These are phyloP conservation scores for Pichia sp. DNA, from an alignment of 1,139 yeast genomes.

Conservation along the genomic window DNA sequence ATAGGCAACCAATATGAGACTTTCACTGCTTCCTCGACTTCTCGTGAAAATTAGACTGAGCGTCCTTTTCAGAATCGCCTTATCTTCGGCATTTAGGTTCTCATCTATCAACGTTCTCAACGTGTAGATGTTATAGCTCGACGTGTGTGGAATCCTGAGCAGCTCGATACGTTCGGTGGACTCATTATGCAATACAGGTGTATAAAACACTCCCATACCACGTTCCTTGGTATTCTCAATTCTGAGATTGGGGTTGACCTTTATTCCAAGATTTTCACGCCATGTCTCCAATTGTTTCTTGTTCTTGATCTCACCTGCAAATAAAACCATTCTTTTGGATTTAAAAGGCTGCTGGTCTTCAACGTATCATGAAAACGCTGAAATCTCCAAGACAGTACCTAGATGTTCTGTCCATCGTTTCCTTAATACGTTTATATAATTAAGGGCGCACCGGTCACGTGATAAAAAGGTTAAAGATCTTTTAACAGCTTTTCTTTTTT, in stretches of 20 bases:
- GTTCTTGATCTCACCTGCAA: constrained; percentile 2
- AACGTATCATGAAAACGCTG: background rate
- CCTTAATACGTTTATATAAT: no score
- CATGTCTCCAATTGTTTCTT: constrained; percentile 5
- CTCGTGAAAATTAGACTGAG: constrained; percentile 21
- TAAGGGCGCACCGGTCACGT: no score
- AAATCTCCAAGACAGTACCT: no score
- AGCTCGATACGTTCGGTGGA: constrained; percentile 17
- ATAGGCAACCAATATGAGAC: constrained; percentile 28
- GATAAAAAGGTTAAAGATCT: no score
- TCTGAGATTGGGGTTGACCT: constrained; percentile 9
- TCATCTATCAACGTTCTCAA: constrained; percentile 17
- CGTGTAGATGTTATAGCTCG: constrained; percentile 22
- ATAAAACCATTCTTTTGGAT: background rate
- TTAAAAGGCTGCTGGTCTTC: background rate
- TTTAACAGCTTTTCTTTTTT: no score
- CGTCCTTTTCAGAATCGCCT: constrained; percentile 24
- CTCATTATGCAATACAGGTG: background rate
- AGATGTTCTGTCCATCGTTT: no score
- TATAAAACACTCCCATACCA: constrained; percentile 29
- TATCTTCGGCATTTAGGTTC: constrained; percentile 16
- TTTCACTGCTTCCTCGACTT: constrained; percentile 20
- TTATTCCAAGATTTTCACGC: constrained; percentile 6
- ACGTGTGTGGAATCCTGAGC: constrained; percentile 22
- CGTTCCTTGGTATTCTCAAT: constrained; percentile 20